These are phyloP conservation scores for Agastache rugosa DNA, from an alignment of 257 asterid genomes.

Conservation along the genomic window DNA sequence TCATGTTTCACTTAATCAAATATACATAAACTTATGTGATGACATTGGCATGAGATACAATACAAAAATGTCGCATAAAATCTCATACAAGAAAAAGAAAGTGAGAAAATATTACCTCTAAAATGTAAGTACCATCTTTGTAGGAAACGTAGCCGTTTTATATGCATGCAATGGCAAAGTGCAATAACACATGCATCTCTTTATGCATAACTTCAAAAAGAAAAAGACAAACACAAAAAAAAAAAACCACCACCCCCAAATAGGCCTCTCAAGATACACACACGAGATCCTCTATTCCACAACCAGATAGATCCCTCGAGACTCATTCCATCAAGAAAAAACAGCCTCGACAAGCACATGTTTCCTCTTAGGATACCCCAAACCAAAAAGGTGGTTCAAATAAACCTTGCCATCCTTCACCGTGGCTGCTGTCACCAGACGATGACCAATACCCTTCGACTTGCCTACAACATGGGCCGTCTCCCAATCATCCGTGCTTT, in stretches of 20 bases:
- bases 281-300: background rate
- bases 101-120: background rate
- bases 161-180: too few species aligned
- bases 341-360: conserved; percentile 82
- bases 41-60: background rate
- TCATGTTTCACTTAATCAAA: too few species aligned
- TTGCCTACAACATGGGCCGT: conserved; percentile 61
- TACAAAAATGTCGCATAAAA: background rate
- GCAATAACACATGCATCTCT: background rate
- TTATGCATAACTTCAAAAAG: background rate
- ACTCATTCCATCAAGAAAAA: conserved; percentile 44
- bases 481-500: conserved; percentile 79
- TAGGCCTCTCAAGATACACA: background rate
- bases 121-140: too few species aligned
- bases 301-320: background rate
- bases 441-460: conserved; percentile 60
- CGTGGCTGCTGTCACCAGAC: conserved; percentile 71
- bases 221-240: background rate
- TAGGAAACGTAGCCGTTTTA: too few species aligned
- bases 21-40: too few species aligned
- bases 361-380: conserved; percentile 86
- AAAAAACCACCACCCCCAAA: background rate
- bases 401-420: conserved; percentile 86
- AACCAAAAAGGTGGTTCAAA: conserved; percentile 75
- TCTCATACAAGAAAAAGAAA: background rate